These are phyloP conservation scores for Cornus florida DNA, from an alignment of 148 eudicot species.

Conservation along the genomic window DNA sequence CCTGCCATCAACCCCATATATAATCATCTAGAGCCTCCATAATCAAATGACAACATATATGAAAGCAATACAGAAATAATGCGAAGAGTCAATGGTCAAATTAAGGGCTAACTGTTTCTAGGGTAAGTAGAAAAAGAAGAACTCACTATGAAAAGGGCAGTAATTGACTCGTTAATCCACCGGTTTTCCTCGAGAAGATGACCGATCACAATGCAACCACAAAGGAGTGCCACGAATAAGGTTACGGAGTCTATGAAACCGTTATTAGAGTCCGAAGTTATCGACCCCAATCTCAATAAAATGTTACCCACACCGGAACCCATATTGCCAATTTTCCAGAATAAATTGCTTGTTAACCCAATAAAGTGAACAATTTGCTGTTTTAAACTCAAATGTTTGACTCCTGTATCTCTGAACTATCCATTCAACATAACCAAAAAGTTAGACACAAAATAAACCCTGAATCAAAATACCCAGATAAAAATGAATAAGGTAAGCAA, in stretches of 20 bases:
- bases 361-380: too few relatives aligned
- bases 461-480: background rate
- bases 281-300: slow-evolving; percentile 16
- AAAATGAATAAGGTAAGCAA: too few relatives aligned
- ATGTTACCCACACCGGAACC: slow-evolving; percentile 6
- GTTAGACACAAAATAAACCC: background rate
- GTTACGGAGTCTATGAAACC: slow-evolving; percentile 27
- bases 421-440: background rate
- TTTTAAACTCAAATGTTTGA: background rate
- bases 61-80: too few relatives aligned
- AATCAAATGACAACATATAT: background rate
- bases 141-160: slow-evolving; percentile 38
- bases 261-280: slow-evolving; percentile 19
- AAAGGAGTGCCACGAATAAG: slow-evolving; percentile 38
- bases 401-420: background rate
- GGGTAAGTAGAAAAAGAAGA: too few relatives aligned
- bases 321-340: slow-evolving; percentile 14
- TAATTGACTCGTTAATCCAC: slow-evolving; percentile 44
- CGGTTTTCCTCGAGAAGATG: slow-evolving; percentile 39
- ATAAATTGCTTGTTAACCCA: too few relatives aligned
- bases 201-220: slow-evolving; percentile 40
- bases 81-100: background rate
- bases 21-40: background rate
- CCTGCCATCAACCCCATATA: slow-evolving; percentile 30
- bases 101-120: too few relatives aligned